Base-by-base conservation (phyloP, 306 rosid genomes). In the Arachis hypogaea region DNA sequence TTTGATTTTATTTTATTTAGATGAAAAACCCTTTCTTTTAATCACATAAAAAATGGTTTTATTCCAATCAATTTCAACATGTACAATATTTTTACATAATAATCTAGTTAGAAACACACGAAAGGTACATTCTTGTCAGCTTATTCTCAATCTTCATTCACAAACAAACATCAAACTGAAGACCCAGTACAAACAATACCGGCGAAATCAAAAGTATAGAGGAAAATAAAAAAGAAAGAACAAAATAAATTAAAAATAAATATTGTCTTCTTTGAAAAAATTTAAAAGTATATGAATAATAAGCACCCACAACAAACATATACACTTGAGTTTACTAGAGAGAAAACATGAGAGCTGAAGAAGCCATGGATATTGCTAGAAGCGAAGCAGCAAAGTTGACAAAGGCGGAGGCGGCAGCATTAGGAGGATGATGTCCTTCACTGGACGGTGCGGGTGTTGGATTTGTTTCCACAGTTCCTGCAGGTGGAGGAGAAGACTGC, bases 311-410 rank as follows among this genome's bases (percentile, higher is more conserved):
- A 66, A 47, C 68, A 40, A 52, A 5, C 8, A 5, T 43, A 58
- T 30, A 56, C 7, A 50, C 51, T 72, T 14, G 18, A n/a, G 22
- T 52, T 6, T 7, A 11, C 69, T 58, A 86, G 77, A 77, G 67
- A 56, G 83, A 76, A 38, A 92, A 84, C 70, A 81, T 7, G 12
- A 86, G 65, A 76, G 80, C 69, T 30, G 88, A 81, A 50, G 85
- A 88, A 50, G 85, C 91, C 76, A 80, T 80, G 85, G 89, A 69
- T 49, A 33, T 33, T 2, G 90, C 88, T 81, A 92, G 97, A 63
- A 77, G 28, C 74, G 81, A 79, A 40, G 83, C 86, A 47, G 84
- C 62, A 43, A 78, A 67, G 71, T 72, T 74, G 49, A 85, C 50
- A 72, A 78, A 77, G 80, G 63, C 9, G 28, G 91, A 84, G 77